Base-by-base conservation (phyloP, 768 basidiomycete species). In the Gloeopeniophorella convolvens region DNA sequence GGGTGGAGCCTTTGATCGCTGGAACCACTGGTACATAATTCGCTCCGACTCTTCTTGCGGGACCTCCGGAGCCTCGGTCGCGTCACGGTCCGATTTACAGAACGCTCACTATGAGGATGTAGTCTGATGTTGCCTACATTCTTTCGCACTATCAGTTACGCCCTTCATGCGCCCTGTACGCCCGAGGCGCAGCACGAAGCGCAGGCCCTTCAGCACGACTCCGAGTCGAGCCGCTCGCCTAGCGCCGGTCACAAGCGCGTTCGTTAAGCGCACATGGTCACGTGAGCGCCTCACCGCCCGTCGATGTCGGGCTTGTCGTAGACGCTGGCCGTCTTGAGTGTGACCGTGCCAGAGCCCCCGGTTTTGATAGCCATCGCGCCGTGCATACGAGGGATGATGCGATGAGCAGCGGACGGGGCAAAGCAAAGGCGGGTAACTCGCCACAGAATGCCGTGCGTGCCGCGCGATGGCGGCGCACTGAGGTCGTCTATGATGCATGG, bases 261-360 rank as follows among this genome's bases (percentile, higher is more conserved):
- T 9, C n/a, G n/a, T n/a, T n/a, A n/a, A n/a, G n/a, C n/a, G n/a
- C n/a, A n/a, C n/a, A n/a, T n/a, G 26, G 23, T 27, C 12, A 34
- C 5, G 21, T 10, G 21, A 18, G 9, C 4, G n/a, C 7, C 35
- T 8, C 5, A 48, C 46, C 30, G 37, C 7, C 15, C 44, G 18
- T 52, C 51, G 35, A 52, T 35, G 32, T 40, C 18, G 4, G 51
- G 51, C 15, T 52, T 45, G 31, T 45, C 45, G 31, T 45, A 52
- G 18, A 37, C 26, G 24, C 36, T 34, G 4, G 44, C 4, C 6
- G 44, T 23, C 9, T 42, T 39, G 7, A 52, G 39, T 3, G 51
- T 47, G 11, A 52, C 44, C 6, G 37, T 46, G 18, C 51, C 51
- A 26, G 24, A 27, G 16, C 23, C 27, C 32, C 20, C 31, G 30